Evolutionary conservation across 768 basidiomycete species (phyloP).

Genomic region (Podaxis rugospora): DNA sequence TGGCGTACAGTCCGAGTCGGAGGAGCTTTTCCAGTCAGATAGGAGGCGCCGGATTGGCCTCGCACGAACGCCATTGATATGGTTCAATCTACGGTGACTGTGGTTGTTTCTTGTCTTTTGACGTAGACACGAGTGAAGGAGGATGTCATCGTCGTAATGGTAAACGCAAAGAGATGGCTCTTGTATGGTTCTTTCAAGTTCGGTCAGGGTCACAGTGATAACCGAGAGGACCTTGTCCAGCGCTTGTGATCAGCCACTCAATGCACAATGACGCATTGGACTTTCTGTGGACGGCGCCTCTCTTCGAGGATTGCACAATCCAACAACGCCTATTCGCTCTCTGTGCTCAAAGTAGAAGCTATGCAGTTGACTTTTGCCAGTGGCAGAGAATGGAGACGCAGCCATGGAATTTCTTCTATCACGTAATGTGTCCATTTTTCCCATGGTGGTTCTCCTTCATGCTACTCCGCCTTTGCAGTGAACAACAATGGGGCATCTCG

Average conservation of each 20-base stretch:
- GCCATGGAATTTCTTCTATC: background rate
- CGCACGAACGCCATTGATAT: background rate
- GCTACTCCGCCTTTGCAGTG: background rate
- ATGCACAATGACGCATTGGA: background rate
- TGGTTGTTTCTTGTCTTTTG: background rate
- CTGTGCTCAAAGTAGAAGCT: too few species aligned
- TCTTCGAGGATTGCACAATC: too few species aligned
- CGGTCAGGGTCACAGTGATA: background rate
- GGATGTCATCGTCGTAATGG: background rate
- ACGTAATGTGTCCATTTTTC: background rate
- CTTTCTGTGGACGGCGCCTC: background rate
- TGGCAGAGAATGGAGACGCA: too few species aligned
- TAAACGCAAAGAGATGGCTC: background rate
- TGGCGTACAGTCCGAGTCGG: slow-evolving; percentile 12
- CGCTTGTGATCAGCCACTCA: background rate
- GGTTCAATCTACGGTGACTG: background rate
- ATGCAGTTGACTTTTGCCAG: too few species aligned
- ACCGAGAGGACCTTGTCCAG: background rate
- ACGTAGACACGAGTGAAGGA: background rate
- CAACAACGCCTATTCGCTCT: too few species aligned
- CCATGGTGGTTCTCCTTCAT: background rate
- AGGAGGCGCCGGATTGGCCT: background rate
- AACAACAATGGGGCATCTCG: background rate
- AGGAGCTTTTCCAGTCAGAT: background rate
- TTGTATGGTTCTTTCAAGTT: background rate